These are phyloP conservation scores for Cordyceps fumosorosea DNA, from an alignment of 2,329 filamentous ascomycete genomes.

Conservation along the genomic window DNA sequence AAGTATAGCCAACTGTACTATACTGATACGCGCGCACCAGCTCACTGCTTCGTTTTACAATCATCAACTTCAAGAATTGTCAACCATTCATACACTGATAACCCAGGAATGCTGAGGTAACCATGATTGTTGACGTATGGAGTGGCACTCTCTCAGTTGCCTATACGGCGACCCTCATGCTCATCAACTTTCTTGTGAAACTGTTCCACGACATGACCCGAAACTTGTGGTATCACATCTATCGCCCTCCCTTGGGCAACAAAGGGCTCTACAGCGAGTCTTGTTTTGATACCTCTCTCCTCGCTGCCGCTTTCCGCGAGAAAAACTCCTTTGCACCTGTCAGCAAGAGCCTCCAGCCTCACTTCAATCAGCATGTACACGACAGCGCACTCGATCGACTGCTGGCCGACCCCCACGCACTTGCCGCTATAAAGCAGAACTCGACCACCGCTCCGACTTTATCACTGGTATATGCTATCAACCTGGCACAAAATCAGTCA, in stretches of 20 bases:
- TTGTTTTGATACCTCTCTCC: neutral
- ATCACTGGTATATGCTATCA: neutral
- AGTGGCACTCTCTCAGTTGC: neutral
- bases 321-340: neutral
- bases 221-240: neutral
- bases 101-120: slow-evolving; percentile 1
- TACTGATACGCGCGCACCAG: neutral
- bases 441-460: neutral
- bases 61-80: neutral
- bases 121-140: neutral
- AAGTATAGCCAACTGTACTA: neutral
- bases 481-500: neutral
- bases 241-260: neutral
- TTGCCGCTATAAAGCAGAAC: neutral
- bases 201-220: neutral
- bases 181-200: neutral
- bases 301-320: neutral
- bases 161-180: neutral
- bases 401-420: neutral
- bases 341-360: neutral
- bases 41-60: neutral
- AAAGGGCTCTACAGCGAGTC: neutral
- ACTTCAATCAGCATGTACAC: no score
- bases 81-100: neutral
- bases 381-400: neutral